Evolutionary conservation across 78 protist genomes (phyloP).

Genomic region (Andalucia godoyi): DNA sequence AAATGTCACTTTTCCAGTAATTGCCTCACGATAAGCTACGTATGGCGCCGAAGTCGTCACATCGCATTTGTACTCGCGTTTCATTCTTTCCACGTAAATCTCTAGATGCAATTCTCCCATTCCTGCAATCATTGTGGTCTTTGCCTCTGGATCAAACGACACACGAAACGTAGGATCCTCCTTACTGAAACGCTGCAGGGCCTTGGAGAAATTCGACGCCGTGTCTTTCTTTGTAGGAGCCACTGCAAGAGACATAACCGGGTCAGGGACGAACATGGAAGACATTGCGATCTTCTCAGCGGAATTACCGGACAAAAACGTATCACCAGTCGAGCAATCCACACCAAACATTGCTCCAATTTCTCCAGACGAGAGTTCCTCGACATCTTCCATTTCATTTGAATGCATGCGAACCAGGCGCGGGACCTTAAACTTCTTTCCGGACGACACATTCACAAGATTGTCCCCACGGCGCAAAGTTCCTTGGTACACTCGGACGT

Average conservation of each 20-base stretch:
- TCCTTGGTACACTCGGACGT: slow-evolving; percentile 87
- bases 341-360: slow-evolving; percentile 92
- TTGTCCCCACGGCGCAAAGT: slow-evolving; percentile 45
- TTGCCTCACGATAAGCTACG: slow-evolving; percentile 80
- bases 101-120: slow-evolving; percentile 96
- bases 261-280: slow-evolving; percentile 86
- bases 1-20: slow-evolving; percentile 21
- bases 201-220: slow-evolving; percentile 2
- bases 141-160: slow-evolving; percentile 46
- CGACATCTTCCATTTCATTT: slow-evolving; percentile 66
- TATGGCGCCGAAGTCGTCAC: slow-evolving; percentile 54
- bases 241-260: slow-evolving; percentile 79
- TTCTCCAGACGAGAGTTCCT: slow-evolving; percentile 65
- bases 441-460: slow-evolving; percentile 33
- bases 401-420: slow-evolving; percentile 90
- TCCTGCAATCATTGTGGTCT: slow-evolving; percentile 70
- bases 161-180: slow-evolving; percentile 95
- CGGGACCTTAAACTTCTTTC: slow-evolving; percentile 48
- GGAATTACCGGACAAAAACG: slow-evolving; percentile 46
- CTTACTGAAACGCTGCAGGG: slow-evolving; percentile 44
- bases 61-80: slow-evolving; percentile 61
- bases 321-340: slow-evolving; percentile 88
- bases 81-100: slow-evolving; percentile 74
- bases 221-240: slow-evolving; percentile 27
- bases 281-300: slow-evolving; percentile 1